Evolutionary conservation across 805 yeast genomes (phyloP), one percentile per base, ranked within the genome.

Genomic region (Candida dajiaensis): DNA sequence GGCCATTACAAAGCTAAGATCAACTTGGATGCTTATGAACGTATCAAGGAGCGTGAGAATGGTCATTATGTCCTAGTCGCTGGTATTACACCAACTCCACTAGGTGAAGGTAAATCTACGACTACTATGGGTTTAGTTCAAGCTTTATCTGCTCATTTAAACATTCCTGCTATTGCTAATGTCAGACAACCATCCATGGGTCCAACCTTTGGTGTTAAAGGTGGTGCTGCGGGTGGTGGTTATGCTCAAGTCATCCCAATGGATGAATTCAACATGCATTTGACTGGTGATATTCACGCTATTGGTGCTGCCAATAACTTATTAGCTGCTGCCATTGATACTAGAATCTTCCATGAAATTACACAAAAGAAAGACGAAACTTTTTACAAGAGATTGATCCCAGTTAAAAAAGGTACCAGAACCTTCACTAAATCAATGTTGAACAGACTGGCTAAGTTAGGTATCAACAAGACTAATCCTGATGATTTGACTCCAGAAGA

Each of bases 161-260:
- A 78, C 44, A 73, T 77, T 55, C 79, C 83, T 49, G 83, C 83
- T 13, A 76, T 85, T 61, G 94, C 92, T 53, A 85, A 84, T 62
- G 94, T 85, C 44, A 78, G 94, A 73, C 94, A 85, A 64, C 94
- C 94, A 22, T 82, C 89, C 9, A 83, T 85, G 90, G 94, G 94
- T 46, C 94, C 94, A 53, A 85, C 94, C 18, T 85, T 85, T 59
- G 94, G 94, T 69, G 83, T 85, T 55, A 85, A 85, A 65, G 94
- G 94, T 67, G 94, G 94, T 69, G 94, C 94, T 55, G 94, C 94
- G 8, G 94, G 94, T 64, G 92, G 94, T 65, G 94, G 94, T 50
- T 85, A 84, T 62, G 82, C 94, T 25, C 92, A 85, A 67, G 94
- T 85, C 28, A 83, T 85, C 63, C 94, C 94, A 52, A 85, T 85